phyloP scores from a whole-genome alignment of 768 basidiomycete species.

The Mycena leptocephala region DNA sequence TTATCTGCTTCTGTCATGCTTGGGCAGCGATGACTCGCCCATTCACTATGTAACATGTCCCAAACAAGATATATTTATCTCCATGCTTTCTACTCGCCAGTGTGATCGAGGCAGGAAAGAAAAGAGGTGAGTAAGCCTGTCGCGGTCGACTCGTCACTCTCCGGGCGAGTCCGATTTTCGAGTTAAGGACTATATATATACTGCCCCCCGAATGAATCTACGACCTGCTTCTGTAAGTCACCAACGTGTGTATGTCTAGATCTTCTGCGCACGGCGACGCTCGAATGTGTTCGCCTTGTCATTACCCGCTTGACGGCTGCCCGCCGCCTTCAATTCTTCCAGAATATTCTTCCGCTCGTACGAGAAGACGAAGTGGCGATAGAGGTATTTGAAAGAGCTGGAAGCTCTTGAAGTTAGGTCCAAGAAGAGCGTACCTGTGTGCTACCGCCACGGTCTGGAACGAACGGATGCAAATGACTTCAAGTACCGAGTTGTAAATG shows the following conservation, averaged over 20 bases:
- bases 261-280: neutral
- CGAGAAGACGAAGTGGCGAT: no score
- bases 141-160: neutral
- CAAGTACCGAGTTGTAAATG: no score
- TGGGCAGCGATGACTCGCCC: neutral
- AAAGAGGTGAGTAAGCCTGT: neutral
- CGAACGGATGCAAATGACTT: no score
- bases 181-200: neutral
- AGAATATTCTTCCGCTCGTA: no score
- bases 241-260: neutral
- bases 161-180: neutral
- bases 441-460: no score
- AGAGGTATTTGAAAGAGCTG: no score
- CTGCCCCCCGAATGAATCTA: neutral
- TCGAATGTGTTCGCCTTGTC: no score
- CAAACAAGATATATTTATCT: neutral
- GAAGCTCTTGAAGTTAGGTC: no score
- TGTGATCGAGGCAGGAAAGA: neutral
- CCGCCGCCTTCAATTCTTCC: no score
- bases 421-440: no score
- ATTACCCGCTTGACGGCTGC: no score
- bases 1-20: slow-evolving; percentile 1
- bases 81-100: slow-evolving; percentile 1
- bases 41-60: slow-evolving; percentile 1
- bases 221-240: neutral